Conservation (phyloP, 2,329 filamentous ascomycete genomes). For the Exophiala spinifera region DNA sequence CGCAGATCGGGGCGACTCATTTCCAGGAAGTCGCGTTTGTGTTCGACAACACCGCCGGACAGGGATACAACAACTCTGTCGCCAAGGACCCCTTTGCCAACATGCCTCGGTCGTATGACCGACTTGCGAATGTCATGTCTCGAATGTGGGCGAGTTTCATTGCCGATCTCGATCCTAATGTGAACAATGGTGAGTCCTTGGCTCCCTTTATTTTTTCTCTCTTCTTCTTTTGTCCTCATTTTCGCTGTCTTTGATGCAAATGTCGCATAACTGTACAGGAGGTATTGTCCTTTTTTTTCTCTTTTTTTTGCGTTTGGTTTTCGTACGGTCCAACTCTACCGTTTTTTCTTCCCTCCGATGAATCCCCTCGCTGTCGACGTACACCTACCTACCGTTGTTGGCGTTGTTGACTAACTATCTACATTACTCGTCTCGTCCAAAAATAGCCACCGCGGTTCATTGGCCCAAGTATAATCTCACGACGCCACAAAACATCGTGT, state of each 20-base stretch:
- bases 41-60: conserved; percentile 46
- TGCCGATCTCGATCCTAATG: conserved; percentile 46
- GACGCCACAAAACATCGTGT: conserved; percentile 46
- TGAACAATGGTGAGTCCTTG: conserved; percentile 10
- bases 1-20: conserved; percentile 47
- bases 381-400: too few relatives aligned
- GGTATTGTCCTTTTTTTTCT: background rate
- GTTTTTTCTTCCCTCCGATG: too few relatives aligned
- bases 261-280: too few relatives aligned
- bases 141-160: conserved; percentile 54
- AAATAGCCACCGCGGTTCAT: conserved; percentile 20
- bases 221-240: background rate
- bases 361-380: too few relatives aligned
- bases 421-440: too few relatives aligned
- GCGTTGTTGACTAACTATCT: too few relatives aligned
- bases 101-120: conserved; percentile 42
- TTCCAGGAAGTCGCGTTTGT: conserved; percentile 57
- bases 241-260: too few relatives aligned
- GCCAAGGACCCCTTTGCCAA: conserved; percentile 34
- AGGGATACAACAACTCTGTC: conserved; percentile 19
- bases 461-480: conserved; percentile 47
- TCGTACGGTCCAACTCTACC: too few relatives aligned
- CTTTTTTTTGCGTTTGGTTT: too few relatives aligned
- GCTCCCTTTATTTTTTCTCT: background rate
- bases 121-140: conserved; percentile 49